phyloP scores from a whole-genome alignment of 2,329 filamentous ascomycete species.

The Xylariomycetidae sp. region DNA sequence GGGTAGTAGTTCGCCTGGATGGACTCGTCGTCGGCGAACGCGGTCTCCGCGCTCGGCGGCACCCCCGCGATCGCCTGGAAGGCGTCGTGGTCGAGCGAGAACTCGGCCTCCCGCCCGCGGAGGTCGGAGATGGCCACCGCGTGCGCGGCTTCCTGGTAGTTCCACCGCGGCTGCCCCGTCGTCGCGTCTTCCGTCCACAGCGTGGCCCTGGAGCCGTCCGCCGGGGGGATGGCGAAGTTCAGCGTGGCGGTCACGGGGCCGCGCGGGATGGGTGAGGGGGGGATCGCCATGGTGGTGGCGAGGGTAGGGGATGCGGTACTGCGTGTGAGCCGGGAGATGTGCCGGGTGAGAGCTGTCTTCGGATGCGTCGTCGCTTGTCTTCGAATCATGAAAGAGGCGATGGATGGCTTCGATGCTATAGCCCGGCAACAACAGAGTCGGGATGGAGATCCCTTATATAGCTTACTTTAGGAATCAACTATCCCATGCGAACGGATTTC shows the following conservation, averaged over 20 bases:
- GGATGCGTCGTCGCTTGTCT: too few species aligned
- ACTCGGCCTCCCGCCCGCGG: constrained; percentile 61
- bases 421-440: too few species aligned
- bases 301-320: neutral
- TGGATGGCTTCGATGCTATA: too few species aligned
- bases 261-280: constrained; percentile 34
- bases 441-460: too few species aligned
- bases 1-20: constrained; percentile 76
- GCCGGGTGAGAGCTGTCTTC: neutral
- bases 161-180: constrained; percentile 55
- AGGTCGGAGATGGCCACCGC: constrained; percentile 63
- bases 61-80: constrained; percentile 61
- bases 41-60: constrained; percentile 47
- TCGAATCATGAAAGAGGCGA: too few species aligned
- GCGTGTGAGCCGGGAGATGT: neutral
- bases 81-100: constrained; percentile 65
- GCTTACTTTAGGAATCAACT: too few species aligned
- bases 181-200: constrained; percentile 66
- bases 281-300: constrained; percentile 31
- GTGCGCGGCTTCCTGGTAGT: constrained; percentile 49
- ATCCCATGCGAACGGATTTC: too few species aligned
- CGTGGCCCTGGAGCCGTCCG: constrained; percentile 48
- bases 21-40: constrained; percentile 62
- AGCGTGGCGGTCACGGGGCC: constrained; percentile 59
- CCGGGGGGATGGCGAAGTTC: constrained; percentile 58